These are phyloP conservation scores for Akebia trifoliata DNA, from an alignment of 164 flowering plant genomes.

Conservation along the genomic window DNA sequence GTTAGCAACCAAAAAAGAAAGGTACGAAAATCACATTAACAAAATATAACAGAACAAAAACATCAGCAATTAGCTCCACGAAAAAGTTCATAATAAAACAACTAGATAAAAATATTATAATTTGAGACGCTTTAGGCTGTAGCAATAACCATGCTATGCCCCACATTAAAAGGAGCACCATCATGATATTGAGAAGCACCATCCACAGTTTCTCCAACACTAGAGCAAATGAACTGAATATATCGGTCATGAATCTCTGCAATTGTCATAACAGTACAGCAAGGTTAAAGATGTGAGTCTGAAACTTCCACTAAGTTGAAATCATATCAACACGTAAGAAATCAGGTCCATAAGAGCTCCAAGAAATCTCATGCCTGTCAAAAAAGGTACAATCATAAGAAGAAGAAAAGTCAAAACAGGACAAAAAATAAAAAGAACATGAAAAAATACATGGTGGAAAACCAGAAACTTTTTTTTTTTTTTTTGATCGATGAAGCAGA, in stretches of 20 bases:
- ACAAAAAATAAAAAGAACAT: background rate
- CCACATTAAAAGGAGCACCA: constrained; percentile 10
- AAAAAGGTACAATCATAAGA: constrained; percentile 18
- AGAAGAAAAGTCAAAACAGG: constrained; percentile 13
- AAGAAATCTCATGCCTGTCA: constrained; percentile 64
- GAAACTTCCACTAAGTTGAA: constrained; percentile 82
- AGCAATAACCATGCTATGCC: constrained; percentile 18
- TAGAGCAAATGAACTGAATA: constrained; percentile 14
- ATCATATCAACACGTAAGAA: constrained; percentile 69
- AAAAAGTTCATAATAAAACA: constrained; percentile 8
- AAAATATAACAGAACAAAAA: constrained; percentile 10
- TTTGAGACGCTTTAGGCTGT: constrained; percentile 9
- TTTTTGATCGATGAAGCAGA: too few species aligned
- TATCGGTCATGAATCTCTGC: constrained; percentile 55
- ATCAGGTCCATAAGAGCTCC: constrained; percentile 77
- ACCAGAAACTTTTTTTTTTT: too few species aligned
- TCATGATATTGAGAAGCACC: constrained; percentile 4
- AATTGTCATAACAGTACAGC: constrained; percentile 87
- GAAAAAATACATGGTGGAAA: background rate
- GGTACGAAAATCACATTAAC: background rate
- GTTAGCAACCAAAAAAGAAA: constrained; percentile 5
- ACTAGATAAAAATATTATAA: constrained; percentile 16
- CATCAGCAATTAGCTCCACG: constrained; percentile 16
- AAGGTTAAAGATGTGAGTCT: constrained; percentile 93
- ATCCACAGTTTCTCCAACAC: constrained; percentile 13